Conservation (phyloP, 2,329 filamentous ascomycete genomes). For the Calonectria henricotiae region DNA sequence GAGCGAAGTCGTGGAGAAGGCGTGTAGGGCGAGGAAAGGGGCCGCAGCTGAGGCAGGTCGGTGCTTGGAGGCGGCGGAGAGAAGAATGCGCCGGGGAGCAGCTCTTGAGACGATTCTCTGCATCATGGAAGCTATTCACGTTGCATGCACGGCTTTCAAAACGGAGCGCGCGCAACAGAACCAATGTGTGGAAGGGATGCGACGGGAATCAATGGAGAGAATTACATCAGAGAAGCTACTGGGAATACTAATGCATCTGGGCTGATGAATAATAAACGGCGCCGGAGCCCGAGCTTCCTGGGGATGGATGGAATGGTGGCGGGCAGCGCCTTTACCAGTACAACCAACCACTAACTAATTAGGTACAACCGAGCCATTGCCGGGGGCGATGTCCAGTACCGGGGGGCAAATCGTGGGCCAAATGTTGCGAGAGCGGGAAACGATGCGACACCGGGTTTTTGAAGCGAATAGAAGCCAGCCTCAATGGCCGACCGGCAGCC, state of each 20-base stretch:
- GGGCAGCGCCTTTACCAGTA: slow-evolving; percentile 1
- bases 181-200: slow-evolving; percentile 6
- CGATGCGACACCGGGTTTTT: slow-evolving; percentile 19
- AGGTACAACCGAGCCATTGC: slow-evolving; percentile 22
- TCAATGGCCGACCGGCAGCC: slow-evolving; percentile 49
- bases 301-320: slow-evolving; percentile 1
- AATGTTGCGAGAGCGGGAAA: slow-evolving; percentile 14
- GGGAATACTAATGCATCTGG: slow-evolving; percentile 42
- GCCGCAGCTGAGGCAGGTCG: slow-evolving; percentile 40
- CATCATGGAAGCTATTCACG: slow-evolving; percentile 50
- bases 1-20: slow-evolving; percentile 54
- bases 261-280: slow-evolving; percentile 50
- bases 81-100: slow-evolving; percentile 53
- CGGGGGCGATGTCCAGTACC: slow-evolving; percentile 15
- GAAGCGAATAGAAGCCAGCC: slow-evolving; percentile 2
- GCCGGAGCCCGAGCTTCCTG: slow-evolving; percentile 30
- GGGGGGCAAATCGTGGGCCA: neutral
- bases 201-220: neutral
- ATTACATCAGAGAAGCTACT: slow-evolving; percentile 31
- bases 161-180: slow-evolving; percentile 1
- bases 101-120: slow-evolving; percentile 56
- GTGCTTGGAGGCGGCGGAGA: slow-evolving; percentile 43
- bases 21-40: slow-evolving; percentile 50
- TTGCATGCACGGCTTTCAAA: slow-evolving; percentile 12
- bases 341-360: slow-evolving; percentile 26